phyloP scores from a whole-genome alignment of 2,329 filamentous ascomycete genomes.

The Reticulascus tulasneorum region DNA sequence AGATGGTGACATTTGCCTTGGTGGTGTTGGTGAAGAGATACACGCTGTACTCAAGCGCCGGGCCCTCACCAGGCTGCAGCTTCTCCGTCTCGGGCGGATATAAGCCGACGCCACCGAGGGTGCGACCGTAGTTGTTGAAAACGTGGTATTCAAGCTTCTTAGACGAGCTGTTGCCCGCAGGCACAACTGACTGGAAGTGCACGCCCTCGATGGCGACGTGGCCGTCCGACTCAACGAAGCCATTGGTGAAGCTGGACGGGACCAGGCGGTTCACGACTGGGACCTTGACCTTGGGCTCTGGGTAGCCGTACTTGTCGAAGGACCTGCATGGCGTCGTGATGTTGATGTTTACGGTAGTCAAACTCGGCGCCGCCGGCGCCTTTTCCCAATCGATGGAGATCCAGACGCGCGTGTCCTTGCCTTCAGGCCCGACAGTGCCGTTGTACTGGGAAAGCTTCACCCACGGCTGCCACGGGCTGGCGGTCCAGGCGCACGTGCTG shows the following conservation, averaged over 20 bases:
- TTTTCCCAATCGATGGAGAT: slow-evolving; percentile 55
- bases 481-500: slow-evolving; percentile 46
- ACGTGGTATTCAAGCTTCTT: slow-evolving; percentile 39
- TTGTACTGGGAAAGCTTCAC: slow-evolving; percentile 45
- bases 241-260: slow-evolving; percentile 47
- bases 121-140: slow-evolving; percentile 54
- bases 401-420: slow-evolving; percentile 48
- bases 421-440: slow-evolving; percentile 46
- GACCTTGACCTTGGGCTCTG: slow-evolving; percentile 45
- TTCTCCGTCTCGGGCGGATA: slow-evolving; percentile 48
- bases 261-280: slow-evolving; percentile 48
- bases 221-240: slow-evolving; percentile 61
- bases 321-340: slow-evolving; percentile 42
- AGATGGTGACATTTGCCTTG: slow-evolving; percentile 39
- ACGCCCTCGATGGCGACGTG: slow-evolving; percentile 52
- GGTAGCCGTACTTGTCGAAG: slow-evolving; percentile 36
- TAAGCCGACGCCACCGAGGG: slow-evolving; percentile 53
- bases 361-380: slow-evolving; percentile 47
- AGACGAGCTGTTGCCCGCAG: slow-evolving; percentile 9
- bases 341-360: slow-evolving; percentile 47
- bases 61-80: slow-evolving; percentile 43
- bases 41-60: slow-evolving; percentile 56
- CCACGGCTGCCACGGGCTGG: slow-evolving; percentile 44
- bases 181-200: slow-evolving; percentile 42
- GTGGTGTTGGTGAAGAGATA: slow-evolving; percentile 55